Conservation (phyloP, 441 rosid genomes). For the Aleurites moluccanus region DNA sequence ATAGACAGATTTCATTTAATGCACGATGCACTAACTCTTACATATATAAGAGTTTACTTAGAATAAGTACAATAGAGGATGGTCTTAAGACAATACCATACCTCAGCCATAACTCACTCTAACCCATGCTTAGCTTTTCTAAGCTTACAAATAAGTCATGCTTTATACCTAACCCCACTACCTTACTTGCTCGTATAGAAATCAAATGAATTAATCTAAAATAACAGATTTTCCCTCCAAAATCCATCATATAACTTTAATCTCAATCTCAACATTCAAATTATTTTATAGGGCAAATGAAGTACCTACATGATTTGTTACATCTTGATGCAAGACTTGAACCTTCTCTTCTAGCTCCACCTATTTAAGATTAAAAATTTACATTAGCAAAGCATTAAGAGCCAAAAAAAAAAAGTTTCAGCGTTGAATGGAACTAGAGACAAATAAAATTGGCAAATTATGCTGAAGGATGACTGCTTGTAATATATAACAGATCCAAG, state of each 20-base stretch:
- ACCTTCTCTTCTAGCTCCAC: conserved; percentile 73
- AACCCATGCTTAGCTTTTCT: neutral
- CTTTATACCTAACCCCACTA: too few relatives aligned
- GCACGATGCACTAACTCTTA: too few relatives aligned
- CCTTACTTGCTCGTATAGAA: too few relatives aligned
- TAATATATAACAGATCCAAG: neutral
- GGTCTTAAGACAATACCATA: too few relatives aligned
- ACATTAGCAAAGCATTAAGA: conserved; percentile 11
- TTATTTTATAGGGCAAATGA: neutral
- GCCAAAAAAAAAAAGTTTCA: neutral
- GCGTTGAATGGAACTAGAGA: neutral
- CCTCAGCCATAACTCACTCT: too few relatives aligned
- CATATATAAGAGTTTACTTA: too few relatives aligned
- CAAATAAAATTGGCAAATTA: neutral
- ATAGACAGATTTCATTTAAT: too few relatives aligned
- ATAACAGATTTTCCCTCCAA: too few relatives aligned
- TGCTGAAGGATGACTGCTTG: neutral
- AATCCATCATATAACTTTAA: too few relatives aligned
- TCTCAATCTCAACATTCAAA: too few relatives aligned
- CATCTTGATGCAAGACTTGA: conserved; percentile 62
- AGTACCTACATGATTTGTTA: conserved; percentile 76
- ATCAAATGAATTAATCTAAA: too few relatives aligned
- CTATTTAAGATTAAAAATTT: conserved; percentile 37
- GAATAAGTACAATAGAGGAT: too few relatives aligned
- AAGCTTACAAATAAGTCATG: neutral